Percentiles rank a stretch among this genome's conserved stretches.
Conservation (phyloP, 257 asterid genomes). For the Solanum dulcamara region DNA sequence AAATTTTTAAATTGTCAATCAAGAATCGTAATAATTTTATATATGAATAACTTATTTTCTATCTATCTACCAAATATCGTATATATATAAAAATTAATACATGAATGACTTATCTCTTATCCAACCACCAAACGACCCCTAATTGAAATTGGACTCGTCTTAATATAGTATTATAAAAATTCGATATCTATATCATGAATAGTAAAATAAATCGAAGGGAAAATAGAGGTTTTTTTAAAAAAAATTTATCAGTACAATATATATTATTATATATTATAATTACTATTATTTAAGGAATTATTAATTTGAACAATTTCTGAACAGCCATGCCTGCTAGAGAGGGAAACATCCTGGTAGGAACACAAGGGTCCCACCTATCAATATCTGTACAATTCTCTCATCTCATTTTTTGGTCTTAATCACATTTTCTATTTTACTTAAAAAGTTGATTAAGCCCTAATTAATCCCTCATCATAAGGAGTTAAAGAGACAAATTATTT, state of each 20-base stretch:
- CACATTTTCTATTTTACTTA: neutral
- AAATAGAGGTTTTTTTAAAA: too few species aligned
- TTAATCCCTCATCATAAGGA: constrained; percentile 21
- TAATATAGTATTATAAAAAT: neutral
- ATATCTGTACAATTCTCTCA: neutral
- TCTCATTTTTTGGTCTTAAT: neutral
- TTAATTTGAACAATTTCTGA: neutral
- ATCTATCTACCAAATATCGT: too few species aligned
- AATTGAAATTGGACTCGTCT: neutral
- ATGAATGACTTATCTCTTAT: too few species aligned
- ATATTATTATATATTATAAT: too few species aligned
- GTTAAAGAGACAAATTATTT: constrained; percentile 20
- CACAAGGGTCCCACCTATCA: neutral
- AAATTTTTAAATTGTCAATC: too few species aligned
- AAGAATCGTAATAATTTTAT: too few species aligned
- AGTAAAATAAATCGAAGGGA: neutral
- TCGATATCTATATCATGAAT: neutral
- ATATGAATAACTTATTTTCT: too few species aligned
- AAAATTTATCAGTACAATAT: neutral
- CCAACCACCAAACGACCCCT: too few species aligned
- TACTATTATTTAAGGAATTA: neutral
- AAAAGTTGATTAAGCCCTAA: neutral
- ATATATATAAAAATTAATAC: too few species aligned
- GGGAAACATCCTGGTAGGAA: constrained; percentile 1
- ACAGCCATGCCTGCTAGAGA: neutral